Evolutionary conservation across 805 yeast genomes (phyloP).

Genomic region (Starmerella roubikii): DNA sequence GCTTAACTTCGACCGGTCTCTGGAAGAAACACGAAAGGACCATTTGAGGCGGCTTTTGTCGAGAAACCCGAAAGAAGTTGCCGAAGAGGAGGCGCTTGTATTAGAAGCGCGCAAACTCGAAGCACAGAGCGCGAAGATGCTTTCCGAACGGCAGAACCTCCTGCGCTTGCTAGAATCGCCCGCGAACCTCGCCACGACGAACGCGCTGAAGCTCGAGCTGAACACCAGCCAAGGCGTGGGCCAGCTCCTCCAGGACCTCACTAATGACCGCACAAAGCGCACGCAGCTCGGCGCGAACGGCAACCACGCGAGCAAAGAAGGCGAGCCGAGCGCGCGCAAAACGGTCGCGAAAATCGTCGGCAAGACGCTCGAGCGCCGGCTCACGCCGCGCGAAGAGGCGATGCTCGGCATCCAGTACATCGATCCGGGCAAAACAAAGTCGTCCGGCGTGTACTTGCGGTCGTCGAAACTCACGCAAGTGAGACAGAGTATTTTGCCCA

Average conservation of each 20-base stretch:
- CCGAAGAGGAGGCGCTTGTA: conserved; percentile 90
- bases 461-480: conserved; percentile 65
- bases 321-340: conserved; percentile 16
- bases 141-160: conserved; percentile 66
- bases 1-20: conserved; percentile 53
- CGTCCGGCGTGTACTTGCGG: conserved; percentile 67
- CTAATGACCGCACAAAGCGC: conserved; percentile 44
- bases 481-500: conserved; percentile 62
- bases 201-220: conserved; percentile 48
- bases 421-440: conserved; percentile 33
- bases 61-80: conserved; percentile 90
- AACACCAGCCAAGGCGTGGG: conserved; percentile 73
- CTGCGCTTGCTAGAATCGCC: conserved; percentile 78
- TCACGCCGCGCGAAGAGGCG: conserved; percentile 66
- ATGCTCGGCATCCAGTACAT: conserved; percentile 62
- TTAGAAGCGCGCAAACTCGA: conserved; percentile 89
- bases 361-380: conserved; percentile 34
- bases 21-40: conserved; percentile 66
- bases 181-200: conserved; percentile 39
- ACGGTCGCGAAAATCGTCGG: conserved; percentile 20
- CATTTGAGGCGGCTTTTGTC: conserved; percentile 64
- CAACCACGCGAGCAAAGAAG: conserved; percentile 14
- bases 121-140: conserved; percentile 77
- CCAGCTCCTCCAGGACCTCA: conserved; percentile 66
- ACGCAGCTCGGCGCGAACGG: neutral